Base-by-base conservation (phyloP, 306 rosid genomes). In the Gleditsia sinensis region DNA sequence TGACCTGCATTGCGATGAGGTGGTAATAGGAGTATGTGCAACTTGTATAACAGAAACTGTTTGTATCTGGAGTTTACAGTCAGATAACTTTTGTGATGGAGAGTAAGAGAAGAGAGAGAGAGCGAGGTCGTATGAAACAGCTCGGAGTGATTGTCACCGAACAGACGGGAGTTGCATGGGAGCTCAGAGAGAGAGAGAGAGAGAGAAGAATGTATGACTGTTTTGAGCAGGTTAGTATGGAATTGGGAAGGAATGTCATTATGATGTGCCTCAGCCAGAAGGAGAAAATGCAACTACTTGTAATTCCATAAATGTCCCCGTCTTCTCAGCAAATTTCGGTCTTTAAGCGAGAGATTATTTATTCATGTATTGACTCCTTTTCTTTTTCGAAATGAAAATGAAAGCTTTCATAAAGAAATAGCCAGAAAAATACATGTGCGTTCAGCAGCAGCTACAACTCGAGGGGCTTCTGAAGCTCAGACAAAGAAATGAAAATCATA, bases 1-100 rank as follows among this genome's bases (percentile, higher is more conserved):
- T 34, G 34, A 68, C 81, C 81, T 76, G 81, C 81, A 76, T 76
- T 76, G 53, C 46, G 17, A 36, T 14, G 30, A 60, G 13, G 3
- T 20, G 4, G 67, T 14, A 54, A n/a, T n/a, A 34, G 7, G 4
- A 36, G 67, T 43, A 6, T 1, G 14, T 17, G 5, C 21, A 21
- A 0, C 16, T 24, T 14, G 23, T 6, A 25, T 14, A 14, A 50
- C 39, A 32, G 58, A 74, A 45, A 28, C 45, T 33, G 45, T 19
- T 59, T 13, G 50, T 32, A 30, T 9, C 12, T 3, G 11, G 48
- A 72, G 13, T 0, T 50, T 11, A 9, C 8, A 20, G 36, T 16
- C 57, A 23, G 42, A 1, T 21, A 34, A 7, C 16, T 30, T 27
- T 60, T 2, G 48, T 30, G 33, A 49, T 21, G 45, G 33, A n/a